Conservation (phyloP, 768 basidiomycete genomes). For the Lyophyllum semitale region DNA sequence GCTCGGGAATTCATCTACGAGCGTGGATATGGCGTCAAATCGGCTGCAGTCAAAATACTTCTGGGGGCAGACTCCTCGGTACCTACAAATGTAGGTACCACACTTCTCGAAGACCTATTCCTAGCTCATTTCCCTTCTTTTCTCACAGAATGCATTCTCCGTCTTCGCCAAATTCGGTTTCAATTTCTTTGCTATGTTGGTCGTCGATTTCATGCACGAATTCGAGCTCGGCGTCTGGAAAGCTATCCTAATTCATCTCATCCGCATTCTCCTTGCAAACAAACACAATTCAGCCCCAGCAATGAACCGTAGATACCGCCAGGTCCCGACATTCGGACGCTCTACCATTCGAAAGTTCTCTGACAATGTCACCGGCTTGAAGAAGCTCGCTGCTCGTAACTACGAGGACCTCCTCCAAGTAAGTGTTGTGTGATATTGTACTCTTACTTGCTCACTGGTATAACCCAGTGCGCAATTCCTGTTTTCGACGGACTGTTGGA, state of each 20-base stretch:
- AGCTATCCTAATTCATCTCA: conserved; percentile 30
- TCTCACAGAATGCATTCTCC: conserved; percentile 31
- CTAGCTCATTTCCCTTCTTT: background rate
- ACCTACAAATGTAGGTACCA: conserved; percentile 16
- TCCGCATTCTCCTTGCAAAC: conserved; percentile 25
- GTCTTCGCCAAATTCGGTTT: conserved; percentile 17
- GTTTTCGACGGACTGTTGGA: conserved; percentile 12
- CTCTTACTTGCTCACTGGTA: background rate
- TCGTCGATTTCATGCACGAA: conserved; percentile 35
- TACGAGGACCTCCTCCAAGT: conserved; percentile 29
- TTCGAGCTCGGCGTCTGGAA: conserved; percentile 39
- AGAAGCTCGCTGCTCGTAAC: background rate
- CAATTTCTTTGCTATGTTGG: conserved; percentile 25
- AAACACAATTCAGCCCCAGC: conserved; percentile 2
- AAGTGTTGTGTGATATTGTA: background rate
- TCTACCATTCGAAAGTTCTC: background rate
- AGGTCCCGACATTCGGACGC: conserved; percentile 7
- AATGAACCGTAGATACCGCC: conserved; percentile 8
- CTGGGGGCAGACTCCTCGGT: conserved; percentile 16
- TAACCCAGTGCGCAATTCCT: conserved; percentile 10
- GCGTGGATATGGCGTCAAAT: background rate
- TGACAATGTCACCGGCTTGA: background rate
- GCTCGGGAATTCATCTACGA: conserved; percentile 26
- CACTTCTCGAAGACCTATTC: background rate
- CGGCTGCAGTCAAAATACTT: background rate